Evolutionary conservation across 805 yeast genomes (phyloP).

Genomic region (Scheffersomyces ergatensis): DNA sequence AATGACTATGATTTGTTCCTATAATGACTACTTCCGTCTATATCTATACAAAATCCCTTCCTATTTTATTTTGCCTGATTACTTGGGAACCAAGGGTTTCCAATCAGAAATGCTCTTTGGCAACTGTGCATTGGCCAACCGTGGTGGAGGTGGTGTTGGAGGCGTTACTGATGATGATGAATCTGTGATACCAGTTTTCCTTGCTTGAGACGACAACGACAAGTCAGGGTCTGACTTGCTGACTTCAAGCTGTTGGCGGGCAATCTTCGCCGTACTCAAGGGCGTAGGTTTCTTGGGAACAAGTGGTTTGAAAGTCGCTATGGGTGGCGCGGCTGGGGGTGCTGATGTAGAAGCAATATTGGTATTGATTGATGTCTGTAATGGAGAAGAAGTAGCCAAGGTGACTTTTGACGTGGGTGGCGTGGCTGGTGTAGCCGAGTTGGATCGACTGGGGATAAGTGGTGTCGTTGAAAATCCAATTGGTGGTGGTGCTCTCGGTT

Average conservation of each 20-base stretch:
- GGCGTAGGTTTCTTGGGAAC: slow-evolving; percentile 35
- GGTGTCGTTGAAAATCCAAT: slow-evolving; percentile 38
- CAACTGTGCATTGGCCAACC: neutral
- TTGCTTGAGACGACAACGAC: neutral
- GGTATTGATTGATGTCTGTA: slow-evolving; percentile 17
- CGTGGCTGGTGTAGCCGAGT: slow-evolving; percentile 24
- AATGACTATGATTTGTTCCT: too few relatives aligned
- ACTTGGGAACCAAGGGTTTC: slow-evolving; percentile 53
- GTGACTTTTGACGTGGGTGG: slow-evolving; percentile 7
- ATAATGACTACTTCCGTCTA: too few relatives aligned
- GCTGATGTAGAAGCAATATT: slow-evolving; percentile 25
- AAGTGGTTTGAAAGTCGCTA: slow-evolving; percentile 20
- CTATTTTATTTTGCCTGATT: too few relatives aligned
- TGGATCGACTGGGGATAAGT: slow-evolving; percentile 34
- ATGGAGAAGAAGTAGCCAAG: slow-evolving; percentile 9
- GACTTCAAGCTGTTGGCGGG: neutral
- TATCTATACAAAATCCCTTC: too few relatives aligned
- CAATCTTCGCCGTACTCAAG: slow-evolving; percentile 18
- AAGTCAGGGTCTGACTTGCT: neutral
- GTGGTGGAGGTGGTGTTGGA: slow-evolving; percentile 13
- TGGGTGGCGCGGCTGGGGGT: slow-evolving; percentile 20
- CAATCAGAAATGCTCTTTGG: slow-evolving; percentile 41
- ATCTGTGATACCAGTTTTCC: neutral
- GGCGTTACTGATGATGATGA: slow-evolving; percentile 11
- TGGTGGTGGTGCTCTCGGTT: slow-evolving; percentile 21